A percentile compares a stretch with the other conserved stretches of the same genome.
Evolutionary conservation across 257 asterid species (phyloP).

Genomic region (Penstemon newberryi): DNA sequence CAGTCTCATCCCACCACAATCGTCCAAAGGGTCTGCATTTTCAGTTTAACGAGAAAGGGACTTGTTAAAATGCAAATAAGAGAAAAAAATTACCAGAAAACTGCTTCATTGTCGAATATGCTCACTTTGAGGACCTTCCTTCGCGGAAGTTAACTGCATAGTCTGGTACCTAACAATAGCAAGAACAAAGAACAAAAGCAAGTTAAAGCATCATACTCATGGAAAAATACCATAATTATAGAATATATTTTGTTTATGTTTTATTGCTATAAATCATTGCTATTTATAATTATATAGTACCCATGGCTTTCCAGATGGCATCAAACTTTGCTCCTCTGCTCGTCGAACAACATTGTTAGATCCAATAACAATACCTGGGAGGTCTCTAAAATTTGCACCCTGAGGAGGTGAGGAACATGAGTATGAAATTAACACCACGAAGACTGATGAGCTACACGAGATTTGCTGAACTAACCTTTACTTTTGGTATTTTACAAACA

Average conservation of each 20-base stretch:
- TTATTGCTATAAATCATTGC: conserved; percentile 8
- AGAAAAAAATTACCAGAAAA: not conserved
- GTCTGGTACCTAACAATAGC: conserved; percentile 42
- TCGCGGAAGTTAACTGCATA: conserved; percentile 40
- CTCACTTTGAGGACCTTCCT: conserved; percentile 46
- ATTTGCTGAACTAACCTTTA: conserved; percentile 40
- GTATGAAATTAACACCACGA: conserved; percentile 31
- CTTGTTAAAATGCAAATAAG: conserved; percentile 9
- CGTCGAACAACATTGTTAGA: conserved; percentile 34
- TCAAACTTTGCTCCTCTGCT: conserved; percentile 29
- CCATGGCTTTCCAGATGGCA: conserved; percentile 59
- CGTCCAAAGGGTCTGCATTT: conserved; percentile 49
- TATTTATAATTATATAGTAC: conserved; percentile 25
- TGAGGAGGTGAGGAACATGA: conserved; percentile 26
- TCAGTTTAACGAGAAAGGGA: conserved; percentile 10
- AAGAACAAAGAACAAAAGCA: conserved; percentile 24
- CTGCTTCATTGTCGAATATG: conserved; percentile 12
- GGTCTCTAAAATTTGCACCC: conserved; percentile 57
- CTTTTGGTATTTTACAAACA: conserved; percentile 43
- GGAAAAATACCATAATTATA: not conserved
- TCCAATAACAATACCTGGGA: conserved; percentile 49
- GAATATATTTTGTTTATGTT: not conserved
- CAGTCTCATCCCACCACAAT: conserved; percentile 60
- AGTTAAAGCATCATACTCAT: conserved; percentile 6
- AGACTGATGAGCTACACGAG: conserved; percentile 10